Conservation (phyloP, 2,329 filamentous ascomycete species). For the Trichoderma guizhouense region DNA sequence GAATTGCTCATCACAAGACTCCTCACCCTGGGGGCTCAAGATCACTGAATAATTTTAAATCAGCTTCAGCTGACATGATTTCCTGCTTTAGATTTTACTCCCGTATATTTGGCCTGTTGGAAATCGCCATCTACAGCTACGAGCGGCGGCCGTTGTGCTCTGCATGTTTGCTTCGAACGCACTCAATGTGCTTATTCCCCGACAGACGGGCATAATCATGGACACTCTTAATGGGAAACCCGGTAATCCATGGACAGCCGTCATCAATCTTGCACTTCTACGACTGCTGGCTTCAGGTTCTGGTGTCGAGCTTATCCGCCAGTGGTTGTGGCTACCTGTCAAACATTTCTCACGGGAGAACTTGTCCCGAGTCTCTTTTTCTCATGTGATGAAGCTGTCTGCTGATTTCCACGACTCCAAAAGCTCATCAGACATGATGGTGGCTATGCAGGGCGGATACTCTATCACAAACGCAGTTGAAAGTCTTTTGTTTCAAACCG, state of each 20-base stretch:
- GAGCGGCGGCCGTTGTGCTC: slow-evolving; percentile 61
- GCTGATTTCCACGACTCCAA: slow-evolving; percentile 61
- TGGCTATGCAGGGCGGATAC: slow-evolving; percentile 54
- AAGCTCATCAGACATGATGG: slow-evolving; percentile 56
- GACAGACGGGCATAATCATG: slow-evolving; percentile 76
- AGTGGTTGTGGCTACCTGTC: slow-evolving; percentile 57
- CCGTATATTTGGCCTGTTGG: slow-evolving; percentile 76
- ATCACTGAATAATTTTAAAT: not conserved
- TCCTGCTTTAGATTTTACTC: slow-evolving; percentile 59
- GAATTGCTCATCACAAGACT: not conserved
- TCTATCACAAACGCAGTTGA: slow-evolving; percentile 56
- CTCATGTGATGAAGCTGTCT: slow-evolving; percentile 58
- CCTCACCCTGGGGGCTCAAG: not conserved
- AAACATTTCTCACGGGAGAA: slow-evolving; percentile 55
- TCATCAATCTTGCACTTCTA: slow-evolving; percentile 49
- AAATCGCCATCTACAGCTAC: slow-evolving; percentile 63
- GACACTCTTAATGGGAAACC: slow-evolving; percentile 58
- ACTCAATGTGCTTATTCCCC: slow-evolving; percentile 74
- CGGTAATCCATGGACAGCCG: slow-evolving; percentile 50
- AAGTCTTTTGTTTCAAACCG: slow-evolving; percentile 54
- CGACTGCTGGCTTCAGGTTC: slow-evolving; percentile 53
- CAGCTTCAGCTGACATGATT: not conserved
- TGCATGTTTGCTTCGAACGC: slow-evolving; percentile 69
- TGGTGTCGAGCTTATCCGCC: slow-evolving; percentile 51
- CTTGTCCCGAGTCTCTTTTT: slow-evolving; percentile 53